Percentiles rank a stretch among this genome's conserved stretches.
These are phyloP conservation scores for Iberis pinnata DNA, from an alignment of 345 rosid genomes.

Conservation along the genomic window DNA sequence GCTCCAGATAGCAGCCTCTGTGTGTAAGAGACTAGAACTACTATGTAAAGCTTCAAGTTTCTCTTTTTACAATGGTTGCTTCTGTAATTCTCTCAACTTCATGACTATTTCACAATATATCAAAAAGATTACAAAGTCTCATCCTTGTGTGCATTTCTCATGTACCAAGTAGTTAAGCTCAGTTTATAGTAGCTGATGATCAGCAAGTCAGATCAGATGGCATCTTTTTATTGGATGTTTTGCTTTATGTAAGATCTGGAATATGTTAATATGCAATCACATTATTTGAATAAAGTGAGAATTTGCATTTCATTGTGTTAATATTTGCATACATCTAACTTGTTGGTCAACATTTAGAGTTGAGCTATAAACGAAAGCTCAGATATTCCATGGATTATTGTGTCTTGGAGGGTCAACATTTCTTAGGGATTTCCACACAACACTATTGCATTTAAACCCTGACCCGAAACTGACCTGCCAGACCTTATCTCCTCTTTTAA, in stretches of 20 bases:
- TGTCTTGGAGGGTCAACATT: constrained; percentile 30
- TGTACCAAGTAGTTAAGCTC: neutral
- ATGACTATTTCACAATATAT: neutral
- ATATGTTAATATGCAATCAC: constrained; percentile 14
- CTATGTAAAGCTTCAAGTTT: constrained; percentile 5
- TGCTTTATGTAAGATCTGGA: constrained; percentile 47
- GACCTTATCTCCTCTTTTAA: constrained; percentile 46
- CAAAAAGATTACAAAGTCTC: neutral
- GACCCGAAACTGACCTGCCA: constrained; percentile 67
- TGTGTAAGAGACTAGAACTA: constrained; percentile 17
- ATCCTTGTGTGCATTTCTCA: constrained; percentile 8
- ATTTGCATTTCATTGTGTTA: neutral
- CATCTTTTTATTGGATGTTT: constrained; percentile 55
- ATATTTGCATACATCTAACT: constrained; percentile 8
- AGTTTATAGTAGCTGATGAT: constrained; percentile 39
- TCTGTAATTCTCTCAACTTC: neutral
- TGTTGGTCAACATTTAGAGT: neutral
- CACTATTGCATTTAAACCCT: constrained; percentile 67
- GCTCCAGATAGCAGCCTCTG: constrained; percentile 46
- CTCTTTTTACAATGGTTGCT: neutral
- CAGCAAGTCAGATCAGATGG: constrained; percentile 59
- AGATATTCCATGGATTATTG: constrained; percentile 48
- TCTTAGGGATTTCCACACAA: constrained; percentile 54
- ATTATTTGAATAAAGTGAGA: neutral
- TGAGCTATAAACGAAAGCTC: neutral